A percentile compares a stretch with the other conserved stretches of the same genome.
phyloP scores from a whole-genome alignment of 164 flowering plant species.

The Liriodendron chinense region DNA sequence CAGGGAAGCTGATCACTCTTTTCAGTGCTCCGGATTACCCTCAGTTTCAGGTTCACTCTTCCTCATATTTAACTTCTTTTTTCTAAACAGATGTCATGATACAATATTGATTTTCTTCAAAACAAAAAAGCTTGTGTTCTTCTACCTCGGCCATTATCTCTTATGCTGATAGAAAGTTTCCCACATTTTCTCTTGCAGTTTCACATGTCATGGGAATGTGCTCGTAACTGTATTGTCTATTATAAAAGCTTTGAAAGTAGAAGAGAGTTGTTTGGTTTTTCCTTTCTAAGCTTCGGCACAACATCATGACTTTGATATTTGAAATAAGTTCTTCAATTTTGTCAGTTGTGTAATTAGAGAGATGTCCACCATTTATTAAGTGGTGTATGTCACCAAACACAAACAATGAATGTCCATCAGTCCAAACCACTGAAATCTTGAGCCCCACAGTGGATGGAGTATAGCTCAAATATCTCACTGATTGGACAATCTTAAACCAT shows the following conservation, averaged over 20 bases:
- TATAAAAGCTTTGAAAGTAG: neutral
- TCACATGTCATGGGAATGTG: neutral
- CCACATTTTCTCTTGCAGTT: neutral
- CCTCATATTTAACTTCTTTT: neutral
- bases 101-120: neutral
- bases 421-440: no score
- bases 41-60: conserved; percentile 74
- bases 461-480: no score
- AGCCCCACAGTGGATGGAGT: no score
- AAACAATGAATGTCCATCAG: no score
- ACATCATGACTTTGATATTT: no score
- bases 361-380: no score
- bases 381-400: no score
- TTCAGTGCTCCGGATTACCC: conserved; percentile 99
- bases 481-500: neutral
- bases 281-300: neutral
- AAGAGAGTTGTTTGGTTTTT: neutral
- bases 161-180: neutral
- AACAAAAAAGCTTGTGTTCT: neutral
- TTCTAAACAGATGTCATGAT: neutral
- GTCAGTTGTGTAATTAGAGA: no score
- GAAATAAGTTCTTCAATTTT: no score
- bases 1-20: conserved; percentile 83
- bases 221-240: neutral
- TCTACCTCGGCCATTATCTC: neutral